These are phyloP conservation scores for Scheffersomyces stambukii DNA, from an alignment of 1,139 yeast species.

Conservation along the genomic window DNA sequence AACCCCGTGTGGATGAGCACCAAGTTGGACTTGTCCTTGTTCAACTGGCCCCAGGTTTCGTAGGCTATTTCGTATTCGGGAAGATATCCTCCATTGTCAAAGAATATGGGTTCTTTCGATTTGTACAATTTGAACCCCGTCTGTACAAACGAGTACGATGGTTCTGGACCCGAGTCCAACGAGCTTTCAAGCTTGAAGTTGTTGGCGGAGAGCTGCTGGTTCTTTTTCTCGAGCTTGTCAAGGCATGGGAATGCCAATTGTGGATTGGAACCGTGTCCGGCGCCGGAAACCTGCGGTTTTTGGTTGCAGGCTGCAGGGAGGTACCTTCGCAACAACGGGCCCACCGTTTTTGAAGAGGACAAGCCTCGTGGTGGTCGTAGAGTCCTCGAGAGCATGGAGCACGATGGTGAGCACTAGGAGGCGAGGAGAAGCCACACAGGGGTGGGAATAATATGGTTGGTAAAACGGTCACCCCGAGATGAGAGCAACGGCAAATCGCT, in stretches of 20 bases:
- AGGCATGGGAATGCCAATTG: slow-evolving; percentile 81
- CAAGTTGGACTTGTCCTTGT: slow-evolving; percentile 61
- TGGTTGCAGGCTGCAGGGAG: no score
- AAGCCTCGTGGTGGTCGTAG: no score
- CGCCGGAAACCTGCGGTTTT: background rate
- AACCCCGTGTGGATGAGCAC: slow-evolving; percentile 84
- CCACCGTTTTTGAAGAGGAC: no score
- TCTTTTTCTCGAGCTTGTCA: slow-evolving; percentile 66
- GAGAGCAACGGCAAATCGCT: no score
- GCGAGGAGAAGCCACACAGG: no score
- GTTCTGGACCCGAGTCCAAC: slow-evolving; percentile 77
- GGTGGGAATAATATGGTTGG: no score
- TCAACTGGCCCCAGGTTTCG: slow-evolving; percentile 79
- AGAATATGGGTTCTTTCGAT: slow-evolving; percentile 54
- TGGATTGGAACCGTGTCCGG: slow-evolving; percentile 41
- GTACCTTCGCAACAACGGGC: no score
- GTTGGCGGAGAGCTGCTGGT: slow-evolving; percentile 36
- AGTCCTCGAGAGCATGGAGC: no score
- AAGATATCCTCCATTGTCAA: slow-evolving; percentile 79
- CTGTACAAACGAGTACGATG: slow-evolving; percentile 68
- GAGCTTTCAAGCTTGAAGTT: slow-evolving; percentile 22
- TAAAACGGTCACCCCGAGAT: no score
- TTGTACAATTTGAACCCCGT: slow-evolving; percentile 63
- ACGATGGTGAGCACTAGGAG: no score
- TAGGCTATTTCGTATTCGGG: slow-evolving; percentile 79